These are phyloP conservation scores for Pyrenophora tritici-repentis DNA, from an alignment of 2,329 filamentous ascomycete species.

Conservation along the genomic window DNA sequence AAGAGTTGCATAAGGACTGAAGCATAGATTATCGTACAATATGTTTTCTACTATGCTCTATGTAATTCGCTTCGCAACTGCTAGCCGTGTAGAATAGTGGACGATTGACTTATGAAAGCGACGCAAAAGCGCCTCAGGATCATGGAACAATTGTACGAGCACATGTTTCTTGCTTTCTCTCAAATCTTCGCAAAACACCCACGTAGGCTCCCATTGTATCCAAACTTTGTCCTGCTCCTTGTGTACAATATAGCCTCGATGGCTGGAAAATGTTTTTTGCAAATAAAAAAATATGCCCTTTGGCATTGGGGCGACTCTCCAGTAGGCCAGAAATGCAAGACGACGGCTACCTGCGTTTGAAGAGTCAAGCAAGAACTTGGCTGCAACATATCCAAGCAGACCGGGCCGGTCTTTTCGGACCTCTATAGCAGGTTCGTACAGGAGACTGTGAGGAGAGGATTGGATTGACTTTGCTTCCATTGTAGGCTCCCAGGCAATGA, in stretches of 20 bases:
- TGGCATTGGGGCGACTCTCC: constrained; percentile 11
- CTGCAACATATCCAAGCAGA: constrained; percentile 13
- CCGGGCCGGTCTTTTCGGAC: constrained; percentile 5
- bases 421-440: constrained; percentile 5
- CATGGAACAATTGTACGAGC: constrained; percentile 1
- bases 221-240: constrained; percentile 9
- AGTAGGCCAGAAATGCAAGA: constrained; percentile 18
- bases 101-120: constrained; percentile 11
- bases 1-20: neutral
- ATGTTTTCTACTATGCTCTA: neutral
- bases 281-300: constrained; percentile 13
- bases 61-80: constrained; percentile 4
- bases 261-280: constrained; percentile 10
- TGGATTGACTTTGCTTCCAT: constrained; percentile 8
- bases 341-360: neutral
- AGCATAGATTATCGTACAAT: too few species aligned
- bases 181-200: constrained; percentile 15
- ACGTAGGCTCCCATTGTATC: constrained; percentile 21
- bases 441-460: neutral
- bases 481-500: constrained; percentile 15
- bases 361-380: constrained; percentile 3
- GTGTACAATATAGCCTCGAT: constrained; percentile 11
- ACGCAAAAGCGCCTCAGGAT: constrained; percentile 10
- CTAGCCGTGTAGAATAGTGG: constrained; percentile 10
- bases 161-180: constrained; percentile 4